A percentile compares a stretch with the other conserved stretches of the same genome.
These are phyloP conservation scores for Dendrobium nobile DNA, from an alignment of 106 monocot genomes.

Conservation along the genomic window DNA sequence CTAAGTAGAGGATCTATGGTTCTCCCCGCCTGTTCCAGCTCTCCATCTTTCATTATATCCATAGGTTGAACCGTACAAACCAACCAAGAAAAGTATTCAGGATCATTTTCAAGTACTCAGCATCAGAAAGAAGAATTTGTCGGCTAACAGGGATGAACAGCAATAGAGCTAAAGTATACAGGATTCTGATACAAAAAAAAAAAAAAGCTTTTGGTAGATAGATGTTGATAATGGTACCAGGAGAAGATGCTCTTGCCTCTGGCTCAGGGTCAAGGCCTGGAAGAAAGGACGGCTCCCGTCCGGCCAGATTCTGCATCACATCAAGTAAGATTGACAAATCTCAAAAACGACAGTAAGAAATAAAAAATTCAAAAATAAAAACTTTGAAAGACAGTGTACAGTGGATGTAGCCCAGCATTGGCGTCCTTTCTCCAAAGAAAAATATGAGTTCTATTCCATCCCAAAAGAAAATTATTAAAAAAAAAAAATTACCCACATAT, in stretches of 20 bases:
- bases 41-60: slow-evolving; percentile 9
- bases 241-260: slow-evolving; percentile 16
- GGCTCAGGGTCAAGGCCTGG: slow-evolving; percentile 27
- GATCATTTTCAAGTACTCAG: neutral
- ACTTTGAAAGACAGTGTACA: no score
- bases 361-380: neutral
- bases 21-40: slow-evolving; percentile 16
- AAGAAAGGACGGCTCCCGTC: slow-evolving; percentile 15
- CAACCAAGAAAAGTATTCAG: neutral
- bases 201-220: neutral
- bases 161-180: neutral
- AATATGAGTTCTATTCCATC: no score
- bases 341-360: neutral
- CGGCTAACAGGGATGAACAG: neutral
- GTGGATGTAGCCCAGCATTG: no score
- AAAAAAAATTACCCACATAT: no score
- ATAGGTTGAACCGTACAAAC: neutral
- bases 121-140: neutral
- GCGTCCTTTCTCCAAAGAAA: no score
- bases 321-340: neutral
- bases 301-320: slow-evolving; percentile 41
- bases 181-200: neutral
- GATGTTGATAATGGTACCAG: neutral
- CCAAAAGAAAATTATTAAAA: no score
- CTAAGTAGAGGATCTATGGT: slow-evolving; percentile 23